Evolutionary conservation across 148 eudicot genomes (phyloP).

Genomic region (Linanthus parryae): DNA sequence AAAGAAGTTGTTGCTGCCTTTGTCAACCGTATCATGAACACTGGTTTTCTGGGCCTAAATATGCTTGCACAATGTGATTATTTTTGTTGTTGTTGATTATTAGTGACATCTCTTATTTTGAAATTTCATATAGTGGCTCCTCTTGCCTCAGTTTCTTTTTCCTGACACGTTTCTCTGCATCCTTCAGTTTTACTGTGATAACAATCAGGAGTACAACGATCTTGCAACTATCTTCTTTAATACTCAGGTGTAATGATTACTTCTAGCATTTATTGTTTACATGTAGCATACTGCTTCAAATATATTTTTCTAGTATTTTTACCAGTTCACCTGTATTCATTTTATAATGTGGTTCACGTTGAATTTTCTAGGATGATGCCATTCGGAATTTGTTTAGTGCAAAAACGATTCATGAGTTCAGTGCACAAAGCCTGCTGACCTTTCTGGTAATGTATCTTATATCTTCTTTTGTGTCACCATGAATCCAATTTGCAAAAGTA

Average conservation of each 20-base stretch:
- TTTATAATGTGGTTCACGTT: constrained; percentile 13
- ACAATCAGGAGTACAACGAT: constrained; percentile 82
- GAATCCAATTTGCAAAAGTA: no score
- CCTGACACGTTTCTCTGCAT: background rate
- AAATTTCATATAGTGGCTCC: background rate
- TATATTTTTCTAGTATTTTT: no score
- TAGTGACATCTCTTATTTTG: background rate
- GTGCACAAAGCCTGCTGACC: constrained; percentile 87
- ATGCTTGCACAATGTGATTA: no score
- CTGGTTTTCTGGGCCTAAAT: no score
- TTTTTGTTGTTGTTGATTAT: background rate
- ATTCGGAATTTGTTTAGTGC: constrained; percentile 97
- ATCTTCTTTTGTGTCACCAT: no score
- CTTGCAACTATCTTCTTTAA: constrained; percentile 98
- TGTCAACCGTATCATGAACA: no score
- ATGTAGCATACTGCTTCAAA: no score
- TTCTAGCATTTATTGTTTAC: constrained; percentile 1
- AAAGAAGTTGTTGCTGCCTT: no score
- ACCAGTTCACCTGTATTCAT: background rate
- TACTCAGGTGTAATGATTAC: constrained; percentile 62
- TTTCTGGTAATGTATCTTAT: constrained; percentile 77
- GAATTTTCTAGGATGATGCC: constrained; percentile 88
- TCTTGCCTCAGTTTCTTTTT: background rate
- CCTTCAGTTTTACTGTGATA: constrained; percentile 71
- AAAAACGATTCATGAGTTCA: constrained; percentile 89